Base-by-base conservation (phyloP, 1,284 basidiomycete genomes). In the Coniferiporia weirii region DNA sequence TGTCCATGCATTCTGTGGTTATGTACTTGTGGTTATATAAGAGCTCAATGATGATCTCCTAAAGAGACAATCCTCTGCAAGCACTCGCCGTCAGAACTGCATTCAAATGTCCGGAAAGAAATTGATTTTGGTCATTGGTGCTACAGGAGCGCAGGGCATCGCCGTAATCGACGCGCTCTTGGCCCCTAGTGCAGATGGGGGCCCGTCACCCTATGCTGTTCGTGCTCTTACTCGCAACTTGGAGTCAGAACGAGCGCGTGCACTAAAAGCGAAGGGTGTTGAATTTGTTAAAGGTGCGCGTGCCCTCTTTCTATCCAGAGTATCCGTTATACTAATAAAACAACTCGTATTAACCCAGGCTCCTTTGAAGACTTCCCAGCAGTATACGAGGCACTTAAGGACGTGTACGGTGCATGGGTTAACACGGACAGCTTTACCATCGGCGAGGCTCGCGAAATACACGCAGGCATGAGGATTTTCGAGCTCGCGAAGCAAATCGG, bases 141-240 rank as follows among this genome's bases (percentile, higher is more conserved):
- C 36, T 8, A 38, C 36, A 7, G 36, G 36, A 8, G 36, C 75
- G 3, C 80, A 81, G 61, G 80, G 79, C 15, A 65, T 76, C 36
- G 72, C 74, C 19, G 75, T 79, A 56, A 72, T 80, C 50, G 70
- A 77, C 59, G 73, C 72, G 27, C 68, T 80, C 15, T 71, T 80
- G 27, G 70, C 68, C 10, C 72, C 72, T 1, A 63, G 62, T 49
- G 58, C 66, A 17, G 72, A 77, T 56, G 78, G 76, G 4, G 65
- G 70, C 4, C 72, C 76, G 1, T 77, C 77, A 12, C 77, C 77
- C 0, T 82, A 79, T 65, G 65, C 68, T 5, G 70, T 82, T 2
- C 75, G 79, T 40, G 78, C 76, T 2, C 68, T 81, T 56, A 81
- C 79, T 6, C 73, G 79, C 36, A 71, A 80, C 59, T 68, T 73